Evolutionary conservation across 1,284 basidiomycete genomes (phyloP).

Genomic region (Ustilago shanxiensis): DNA sequence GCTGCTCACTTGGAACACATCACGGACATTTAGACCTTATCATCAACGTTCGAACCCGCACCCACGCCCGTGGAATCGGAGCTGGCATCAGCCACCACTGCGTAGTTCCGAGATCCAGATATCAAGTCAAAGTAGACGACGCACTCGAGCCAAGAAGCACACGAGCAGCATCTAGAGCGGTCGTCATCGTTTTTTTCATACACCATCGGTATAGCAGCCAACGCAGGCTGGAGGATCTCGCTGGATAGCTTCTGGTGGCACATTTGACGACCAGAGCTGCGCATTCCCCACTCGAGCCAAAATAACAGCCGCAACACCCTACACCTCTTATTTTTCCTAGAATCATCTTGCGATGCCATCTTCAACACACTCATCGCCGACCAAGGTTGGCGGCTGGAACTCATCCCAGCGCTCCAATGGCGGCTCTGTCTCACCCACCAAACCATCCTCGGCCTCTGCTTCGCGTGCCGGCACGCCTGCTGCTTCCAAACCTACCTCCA

Average conservation of each 20-base stretch:
- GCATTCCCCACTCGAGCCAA: too few species aligned
- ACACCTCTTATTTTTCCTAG: too few species aligned
- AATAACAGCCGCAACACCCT: background rate
- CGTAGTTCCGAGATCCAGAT: too few species aligned
- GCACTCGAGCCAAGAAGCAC: background rate
- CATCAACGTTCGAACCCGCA: too few species aligned
- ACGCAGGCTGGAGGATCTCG: background rate
- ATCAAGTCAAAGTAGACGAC: background rate
- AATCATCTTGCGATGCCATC: slow-evolving; percentile 21
- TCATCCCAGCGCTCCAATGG: slow-evolving; percentile 37
- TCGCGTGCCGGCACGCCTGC: slow-evolving; percentile 42
- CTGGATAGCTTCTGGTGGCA: background rate
- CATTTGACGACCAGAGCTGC: background rate
- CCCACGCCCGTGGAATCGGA: background rate
- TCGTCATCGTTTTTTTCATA: background rate
- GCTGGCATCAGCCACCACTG: too few species aligned
- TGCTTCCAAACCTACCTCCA: slow-evolving; percentile 2
- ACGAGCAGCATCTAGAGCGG: background rate
- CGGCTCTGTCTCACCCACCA: slow-evolving; percentile 39
- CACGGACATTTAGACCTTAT: background rate
- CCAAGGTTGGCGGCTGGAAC: slow-evolving; percentile 25
- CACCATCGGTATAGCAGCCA: background rate
- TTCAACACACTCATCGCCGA: slow-evolving; percentile 28
- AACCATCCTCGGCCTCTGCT: slow-evolving; percentile 31
- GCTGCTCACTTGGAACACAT: background rate